A percentile compares a stretch with the other conserved stretches of the same genome.
Evolutionary conservation across 495 filamentous ascomycete species (phyloP).

Genomic region (Hypoxylon lienhwacheense): DNA sequence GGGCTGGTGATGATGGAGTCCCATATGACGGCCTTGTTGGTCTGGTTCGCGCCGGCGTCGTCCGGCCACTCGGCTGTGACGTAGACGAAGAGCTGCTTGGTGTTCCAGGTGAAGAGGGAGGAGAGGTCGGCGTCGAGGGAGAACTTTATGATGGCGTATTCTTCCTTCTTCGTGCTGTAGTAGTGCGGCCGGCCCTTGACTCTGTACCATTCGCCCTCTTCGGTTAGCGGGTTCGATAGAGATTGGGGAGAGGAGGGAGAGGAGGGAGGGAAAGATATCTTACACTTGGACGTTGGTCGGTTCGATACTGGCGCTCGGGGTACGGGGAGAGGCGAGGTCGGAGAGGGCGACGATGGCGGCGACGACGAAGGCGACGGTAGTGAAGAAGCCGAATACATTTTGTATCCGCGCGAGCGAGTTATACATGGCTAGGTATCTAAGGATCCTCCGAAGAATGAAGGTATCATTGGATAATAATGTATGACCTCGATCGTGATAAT

Average conservation of each 20-base stretch:
- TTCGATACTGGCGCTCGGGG: conserved; percentile 63
- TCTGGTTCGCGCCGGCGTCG: conserved; percentile 43
- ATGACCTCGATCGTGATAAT: too few relatives aligned
- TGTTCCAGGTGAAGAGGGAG: conserved; percentile 98
- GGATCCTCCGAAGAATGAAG: not conserved
- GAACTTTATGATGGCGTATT: conserved; percentile 93
- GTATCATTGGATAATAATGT: too few relatives aligned
- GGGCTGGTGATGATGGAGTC: conserved; percentile 83
- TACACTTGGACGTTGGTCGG: conserved; percentile 87
- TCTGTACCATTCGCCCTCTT: conserved; percentile 47
- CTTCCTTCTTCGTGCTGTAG: conserved; percentile 87
- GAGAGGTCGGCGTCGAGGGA: conserved; percentile 83
- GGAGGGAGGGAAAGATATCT: conserved; percentile 32
- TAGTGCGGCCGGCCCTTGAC: conserved; percentile 89
- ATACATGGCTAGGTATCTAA: conserved; percentile 70
- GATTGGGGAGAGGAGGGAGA: not conserved
- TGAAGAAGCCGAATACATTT: conserved; percentile 97
- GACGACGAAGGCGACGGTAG: conserved; percentile 83
- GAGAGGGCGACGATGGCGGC: conserved; percentile 77
- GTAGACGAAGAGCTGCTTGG: conserved; percentile 98
- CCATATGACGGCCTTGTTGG: conserved; percentile 89
- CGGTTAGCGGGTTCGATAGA: conserved; percentile 1
- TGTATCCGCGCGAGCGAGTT: conserved; percentile 80
- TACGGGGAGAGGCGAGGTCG: conserved; percentile 70
- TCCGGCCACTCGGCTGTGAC: conserved; percentile 81